These are phyloP conservation scores for Debaryomycetaceae sp. DNA, from an alignment of 1,139 yeast genomes.

Conservation along the genomic window DNA sequence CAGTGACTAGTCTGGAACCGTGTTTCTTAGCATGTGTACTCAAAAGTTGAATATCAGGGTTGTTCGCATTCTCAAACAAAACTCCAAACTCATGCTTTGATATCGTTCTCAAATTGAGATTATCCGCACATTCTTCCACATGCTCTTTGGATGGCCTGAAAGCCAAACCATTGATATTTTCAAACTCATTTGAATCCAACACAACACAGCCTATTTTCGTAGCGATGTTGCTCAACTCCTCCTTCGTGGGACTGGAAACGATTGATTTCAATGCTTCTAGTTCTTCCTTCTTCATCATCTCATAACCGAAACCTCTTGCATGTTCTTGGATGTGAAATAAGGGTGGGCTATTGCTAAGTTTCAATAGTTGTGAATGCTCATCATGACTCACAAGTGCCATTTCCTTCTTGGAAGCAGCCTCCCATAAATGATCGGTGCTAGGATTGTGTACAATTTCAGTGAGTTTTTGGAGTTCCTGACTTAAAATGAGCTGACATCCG, in stretches of 20 bases:
- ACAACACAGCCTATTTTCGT: slow-evolving; percentile 6
- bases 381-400: not conserved
- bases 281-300: slow-evolving; percentile 4
- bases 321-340: slow-evolving; percentile 19
- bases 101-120: slow-evolving; percentile 11
- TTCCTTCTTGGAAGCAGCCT: not conserved
- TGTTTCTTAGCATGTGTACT: slow-evolving; percentile 14
- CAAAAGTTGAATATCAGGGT: slow-evolving; percentile 18
- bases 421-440: slow-evolving; percentile 9
- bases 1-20: slow-evolving; percentile 12
- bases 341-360: slow-evolving; percentile 21
- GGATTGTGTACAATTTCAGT: slow-evolving; percentile 13
- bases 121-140: slow-evolving; percentile 18
- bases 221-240: slow-evolving; percentile 20
- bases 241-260: slow-evolving; percentile 8
- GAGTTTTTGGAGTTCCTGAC: not conserved
- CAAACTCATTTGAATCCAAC: slow-evolving; percentile 6
- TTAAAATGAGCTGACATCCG: slow-evolving; percentile 4
- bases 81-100: slow-evolving; percentile 8
- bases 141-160: slow-evolving; percentile 21
- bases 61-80: slow-evolving; percentile 1
- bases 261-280: slow-evolving; percentile 6
- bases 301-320: slow-evolving; percentile 8
- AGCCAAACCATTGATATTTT: slow-evolving; percentile 6
- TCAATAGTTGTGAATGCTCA: slow-evolving; percentile 3